Evolutionary conservation across 2,329 filamentous ascomycete species (phyloP), one percentile per base, ranked within the genome.

Genomic region (Leptosphaerulina australis): DNA sequence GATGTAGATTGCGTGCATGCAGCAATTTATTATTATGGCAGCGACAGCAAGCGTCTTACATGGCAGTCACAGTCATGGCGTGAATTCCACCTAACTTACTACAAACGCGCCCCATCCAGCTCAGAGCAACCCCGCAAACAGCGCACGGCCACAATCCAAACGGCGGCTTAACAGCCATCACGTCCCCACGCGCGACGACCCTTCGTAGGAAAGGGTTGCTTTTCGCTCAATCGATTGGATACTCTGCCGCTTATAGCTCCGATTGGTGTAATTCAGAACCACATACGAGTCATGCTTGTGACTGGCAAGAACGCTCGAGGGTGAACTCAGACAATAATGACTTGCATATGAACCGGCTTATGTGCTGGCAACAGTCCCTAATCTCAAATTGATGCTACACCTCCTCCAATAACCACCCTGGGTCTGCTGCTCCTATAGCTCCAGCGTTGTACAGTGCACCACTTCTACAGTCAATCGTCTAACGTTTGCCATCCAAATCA

Each of bases 71-170:
- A 35, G 30, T 31, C 25, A 17, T 26, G n/a, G 28, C 30, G 34
- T 46, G 38, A 29, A 39, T 34, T 50, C 49, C 49, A 38, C 34
- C 44, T 39, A 50, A 54, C 46, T 43, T 45, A 50, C 45, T 46
- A 38, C 49, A 30, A 50, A 54, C 50, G 45, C 56, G 57, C 48
- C 52, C 53, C 52, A 36, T 55, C 50, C 39, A 26, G 40, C 48
- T 29, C 49, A 45, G 24, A 51, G 47, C 54, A 46, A 59, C 59
- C 57, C 52, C 55, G 53, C 50, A 51, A 41, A 37, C 35, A 35
- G 50, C 49, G 60, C 59, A 58, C 57, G 51, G 56, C 59, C 58
- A 44, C n/a, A n/a, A n/a, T 39, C 48, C 41, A 49, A 55, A 55
- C 53, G 48, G 41, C 37, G 48, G 48, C 48, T 41, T 30, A 47